Percentiles rank a stretch among this genome's conserved stretches.
phyloP scores from a whole-genome alignment of 192 early-diverging fungal genomes.

The Podila epicladia region DNA sequence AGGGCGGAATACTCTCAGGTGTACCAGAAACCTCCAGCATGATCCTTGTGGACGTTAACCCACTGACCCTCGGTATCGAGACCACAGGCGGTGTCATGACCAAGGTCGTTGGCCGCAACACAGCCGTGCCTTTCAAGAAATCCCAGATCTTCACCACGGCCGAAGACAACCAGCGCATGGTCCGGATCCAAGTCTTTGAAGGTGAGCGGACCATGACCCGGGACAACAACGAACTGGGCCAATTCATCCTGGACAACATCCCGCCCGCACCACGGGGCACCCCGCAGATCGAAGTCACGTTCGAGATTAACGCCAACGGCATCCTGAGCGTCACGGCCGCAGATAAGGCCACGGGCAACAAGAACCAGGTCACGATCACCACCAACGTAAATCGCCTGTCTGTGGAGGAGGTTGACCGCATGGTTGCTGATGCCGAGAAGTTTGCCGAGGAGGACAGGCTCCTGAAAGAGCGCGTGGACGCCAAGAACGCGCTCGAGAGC shows the following conservation, averaged over 20 bases:
- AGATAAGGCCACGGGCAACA: conserved; percentile 95
- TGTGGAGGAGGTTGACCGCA: conserved; percentile 94
- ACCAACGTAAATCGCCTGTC: conserved; percentile 93
- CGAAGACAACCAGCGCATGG: conserved; percentile 85
- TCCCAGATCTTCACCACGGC: conserved; percentile 85
- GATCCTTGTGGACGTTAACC: conserved; percentile 85
- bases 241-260: conserved; percentile 85
- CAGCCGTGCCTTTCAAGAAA: conserved; percentile 83
- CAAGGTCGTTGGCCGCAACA: conserved; percentile 86
- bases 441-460: conserved; percentile 86
- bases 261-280: conserved; percentile 81
- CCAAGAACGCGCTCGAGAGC: conserved; percentile 87
- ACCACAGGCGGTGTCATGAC: conserved; percentile 88
- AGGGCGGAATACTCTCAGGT: conserved; percentile 84
- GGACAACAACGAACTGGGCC: conserved; percentile 92
- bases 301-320: conserved; percentile 89
- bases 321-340: conserved; percentile 84
- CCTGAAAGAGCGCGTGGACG: conserved; percentile 81
- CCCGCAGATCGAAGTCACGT: conserved; percentile 86
- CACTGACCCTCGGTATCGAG: conserved; percentile 87
- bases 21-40: conserved; percentile 73
- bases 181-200: conserved; percentile 88
- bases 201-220: conserved; percentile 89
- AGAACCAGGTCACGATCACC: conserved; percentile 91
- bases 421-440: conserved; percentile 91